phyloP scores from a whole-genome alignment of 768 basidiomycete genomes.

The Strobilomyces confusus region DNA sequence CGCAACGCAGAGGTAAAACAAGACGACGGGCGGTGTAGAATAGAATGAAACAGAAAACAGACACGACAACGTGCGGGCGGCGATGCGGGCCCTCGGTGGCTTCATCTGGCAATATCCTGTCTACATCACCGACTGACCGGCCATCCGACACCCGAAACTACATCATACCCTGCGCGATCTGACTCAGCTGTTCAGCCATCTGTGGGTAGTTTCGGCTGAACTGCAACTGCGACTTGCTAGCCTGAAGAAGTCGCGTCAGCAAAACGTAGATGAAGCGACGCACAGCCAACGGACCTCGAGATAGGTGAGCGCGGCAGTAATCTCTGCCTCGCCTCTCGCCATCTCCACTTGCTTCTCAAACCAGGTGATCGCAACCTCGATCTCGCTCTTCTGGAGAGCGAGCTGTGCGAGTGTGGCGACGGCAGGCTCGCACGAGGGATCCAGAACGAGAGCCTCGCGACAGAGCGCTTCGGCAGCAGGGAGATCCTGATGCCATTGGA shows the following conservation, averaged over 20 bases:
- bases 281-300: conserved; percentile 60
- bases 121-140: conserved; percentile 15
- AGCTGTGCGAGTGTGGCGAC: conserved; percentile 95
- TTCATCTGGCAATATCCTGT: conserved; percentile 12
- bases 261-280: not conserved
- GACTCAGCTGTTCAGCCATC: conserved; percentile 64
- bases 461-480: conserved; percentile 79
- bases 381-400: conserved; percentile 83
- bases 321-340: conserved; percentile 87
- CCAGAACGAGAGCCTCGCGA: conserved; percentile 80
- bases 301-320: conserved; percentile 73
- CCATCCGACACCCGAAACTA: too few species aligned
- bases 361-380: conserved; percentile 80
- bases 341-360: conserved; percentile 82
- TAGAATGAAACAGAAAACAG: not conserved
- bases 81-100: not conserved
- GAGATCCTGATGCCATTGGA: conserved; percentile 94
- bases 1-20: too few species aligned
- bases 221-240: conserved; percentile 75
- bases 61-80: conserved; percentile 12
- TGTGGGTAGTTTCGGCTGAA: conserved; percentile 83
- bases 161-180: conserved; percentile 41
- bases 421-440: conserved; percentile 94
- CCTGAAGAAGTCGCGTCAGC: conserved; percentile 49
- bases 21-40: too few species aligned